Evolutionary conservation across 2,329 filamentous ascomycete species (phyloP), one percentile per base, ranked within the genome.

Genomic region (Mycosphaerella sp.): DNA sequence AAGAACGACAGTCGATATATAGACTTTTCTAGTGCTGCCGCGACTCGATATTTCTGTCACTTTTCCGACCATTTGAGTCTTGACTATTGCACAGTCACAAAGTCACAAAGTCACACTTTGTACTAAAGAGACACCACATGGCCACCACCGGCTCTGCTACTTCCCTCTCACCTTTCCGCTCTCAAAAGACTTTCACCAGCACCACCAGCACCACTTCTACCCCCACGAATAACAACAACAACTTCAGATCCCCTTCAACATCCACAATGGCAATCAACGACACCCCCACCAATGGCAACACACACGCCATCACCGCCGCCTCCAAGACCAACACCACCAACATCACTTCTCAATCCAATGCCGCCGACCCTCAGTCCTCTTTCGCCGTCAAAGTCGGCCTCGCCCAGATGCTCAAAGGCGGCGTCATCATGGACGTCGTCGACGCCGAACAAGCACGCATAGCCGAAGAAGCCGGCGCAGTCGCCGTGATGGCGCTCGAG

Each of bases 351-450:
- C 44, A 55, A 40, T 25, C 21, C 21, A 56, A 47, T 39, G 21
- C 21, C 21, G 21, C 21, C 21, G 53, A 55, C 49, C 44, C 62
- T 51, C 63, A 66, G 52, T 69, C 73, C 61, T 78, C 81, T 71
- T 95, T 96, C 72, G 84, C 84, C 61, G 85, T 96, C 79, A 98
- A 98, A 80, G 86, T 89, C 48, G 93, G 91, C 53, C 78, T 98
- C 59, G 93, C 93, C 18, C 87, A 95, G 73, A 98, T 98, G 93
- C 78, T 97, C 73, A 96, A 97, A 79, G 93, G 93, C 69, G 93
- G 93, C 65, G 93, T 98, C 60, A 98, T 98, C 73, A 98, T 98
- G 93, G 93, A 98, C 73, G 93, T 97, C 52, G 89, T 94, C 58
- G 88, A 91, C 70, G 87, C 89, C 21, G 86, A 88, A 67, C 90